Evolutionary conservation across 208 protist genomes (phyloP), one percentile per base, ranked within the genome.

Genomic region (Wallacemonas sp.): DNA sequence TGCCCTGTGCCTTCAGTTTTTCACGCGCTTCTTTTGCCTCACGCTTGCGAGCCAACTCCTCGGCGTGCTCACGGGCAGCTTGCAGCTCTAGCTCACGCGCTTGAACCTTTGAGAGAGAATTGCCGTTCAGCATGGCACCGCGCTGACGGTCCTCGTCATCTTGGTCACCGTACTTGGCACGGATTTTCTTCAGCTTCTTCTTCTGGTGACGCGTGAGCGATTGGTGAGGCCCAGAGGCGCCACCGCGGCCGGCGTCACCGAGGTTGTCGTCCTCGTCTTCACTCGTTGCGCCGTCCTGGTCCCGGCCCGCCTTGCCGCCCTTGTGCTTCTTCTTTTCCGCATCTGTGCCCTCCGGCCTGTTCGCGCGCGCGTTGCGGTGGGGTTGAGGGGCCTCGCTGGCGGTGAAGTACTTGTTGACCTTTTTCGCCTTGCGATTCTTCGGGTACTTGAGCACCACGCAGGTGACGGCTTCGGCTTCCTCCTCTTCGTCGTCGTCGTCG

Each of bases 111-210:
- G 83, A 71, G 29, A 87, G 53, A 30, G 80, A 38, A 57, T 91
- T 91, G 36, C 87, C 87, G 57, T 91, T 93, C 29, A 93, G 61
- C 45, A 80, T 46, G 26, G 81, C 81, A 8, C 78, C 87, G 1
- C 59, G 57, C 26, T 63, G 42, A 19, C 80, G 66, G 53, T 91
- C 87, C 52, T 93, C 87, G 3, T 91, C 87, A 58, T 93, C 87
- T 57, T 93, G 87, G 37, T 93, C 87, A 10, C 76, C 81, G 68
- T 93, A 93, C 72, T 93, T 93, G 46, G 59, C 66, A 27, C 78
- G 59, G 17, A 93, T 91, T 59, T 83, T 83, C 54, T 87, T 80
- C n/a, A 93, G 75, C 70, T 93, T 93, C 59, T 72, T 74, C 50
- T 70, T 62, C 45, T 93, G 78, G 21, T 87, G 66, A 33, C 84